Base-by-base conservation (phyloP, 2,329 filamentous ascomycete species). In the Hysterium pulicare region DNA sequence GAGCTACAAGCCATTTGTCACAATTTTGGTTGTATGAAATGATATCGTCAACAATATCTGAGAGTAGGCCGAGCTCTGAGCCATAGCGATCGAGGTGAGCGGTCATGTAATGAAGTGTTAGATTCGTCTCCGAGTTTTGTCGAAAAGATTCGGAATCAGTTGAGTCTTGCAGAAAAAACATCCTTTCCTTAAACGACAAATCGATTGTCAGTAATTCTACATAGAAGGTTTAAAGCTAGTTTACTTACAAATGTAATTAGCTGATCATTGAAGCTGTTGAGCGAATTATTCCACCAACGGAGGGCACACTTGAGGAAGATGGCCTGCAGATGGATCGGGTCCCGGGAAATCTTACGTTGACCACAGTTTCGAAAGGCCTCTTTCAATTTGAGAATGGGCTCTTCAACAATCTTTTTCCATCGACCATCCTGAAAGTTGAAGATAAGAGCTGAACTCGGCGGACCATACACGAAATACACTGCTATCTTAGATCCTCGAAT, bases 261-360 rank as follows among this genome's bases (percentile, higher is more conserved):
- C 22, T 46, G 44, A n/a, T 43, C 28, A 19, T 46, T 46, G 28
- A 46, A 19, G 24, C 44, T 42, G n/a, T 34, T 20, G 8, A 46
- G 22, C 22, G 31, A 40, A 31, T 46, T 43, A 13, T 7, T 46
- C 44, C 44, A 46, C 44, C 40, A 46, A 30, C 36, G 20, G 5
- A 36, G 17, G 6, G 26, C 30, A 22, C 40, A 39, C 13, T 33
- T 35, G 11, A 46, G 23, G 24, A 22, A 39, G 11, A 41, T 20
- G 3, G 36, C 15, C 17, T 46, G 44, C 13, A 22, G 8, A 21
- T 36, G 39, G n/a, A 16, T 26, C 5, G 40, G 36, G 9, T 33
- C 26, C 11, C 15, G 30, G 11, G 16, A 5, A 34, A 16, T n/a
- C 13, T 7, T n/a, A 5, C 17, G 8, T 13, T 9, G 15, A 5